These are phyloP conservation scores for Solanum boliviense DNA, from an alignment of 257 asterid species.

Conservation along the genomic window DNA sequence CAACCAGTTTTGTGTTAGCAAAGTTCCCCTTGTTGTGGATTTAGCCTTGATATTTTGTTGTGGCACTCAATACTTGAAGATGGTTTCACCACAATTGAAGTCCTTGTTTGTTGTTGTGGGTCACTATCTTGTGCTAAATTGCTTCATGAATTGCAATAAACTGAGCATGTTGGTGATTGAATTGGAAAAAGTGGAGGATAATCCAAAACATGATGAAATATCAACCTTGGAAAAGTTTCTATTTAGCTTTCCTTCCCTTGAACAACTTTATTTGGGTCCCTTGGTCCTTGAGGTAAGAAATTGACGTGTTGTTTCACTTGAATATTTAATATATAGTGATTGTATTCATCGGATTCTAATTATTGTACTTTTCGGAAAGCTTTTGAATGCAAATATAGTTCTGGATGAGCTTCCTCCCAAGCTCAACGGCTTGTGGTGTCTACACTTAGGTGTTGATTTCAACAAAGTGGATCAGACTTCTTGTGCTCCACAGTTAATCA, in stretches of 20 bases:
- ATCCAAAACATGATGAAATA: neutral
- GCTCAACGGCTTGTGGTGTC: neutral
- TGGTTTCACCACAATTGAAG: neutral
- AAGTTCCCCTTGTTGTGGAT: neutral
- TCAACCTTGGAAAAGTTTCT: neutral
- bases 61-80: neutral
- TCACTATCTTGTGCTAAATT: neutral
- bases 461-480: neutral
- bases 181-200: neutral
- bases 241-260: neutral
- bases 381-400: neutral
- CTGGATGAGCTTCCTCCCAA: neutral
- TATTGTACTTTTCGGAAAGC: neutral
- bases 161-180: neutral
- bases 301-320: neutral
- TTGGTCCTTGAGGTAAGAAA: neutral
- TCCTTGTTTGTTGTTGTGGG: neutral
- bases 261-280: neutral
- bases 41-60: neutral
- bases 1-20: neutral
- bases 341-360: neutral
- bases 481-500: neutral
- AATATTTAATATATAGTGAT: neutral
- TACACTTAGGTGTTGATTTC: neutral
- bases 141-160: neutral